Percentiles rank a stretch among this genome's conserved stretches.
phyloP scores from a whole-genome alignment of 805 yeast genomes.

The Pichia insulana region DNA sequence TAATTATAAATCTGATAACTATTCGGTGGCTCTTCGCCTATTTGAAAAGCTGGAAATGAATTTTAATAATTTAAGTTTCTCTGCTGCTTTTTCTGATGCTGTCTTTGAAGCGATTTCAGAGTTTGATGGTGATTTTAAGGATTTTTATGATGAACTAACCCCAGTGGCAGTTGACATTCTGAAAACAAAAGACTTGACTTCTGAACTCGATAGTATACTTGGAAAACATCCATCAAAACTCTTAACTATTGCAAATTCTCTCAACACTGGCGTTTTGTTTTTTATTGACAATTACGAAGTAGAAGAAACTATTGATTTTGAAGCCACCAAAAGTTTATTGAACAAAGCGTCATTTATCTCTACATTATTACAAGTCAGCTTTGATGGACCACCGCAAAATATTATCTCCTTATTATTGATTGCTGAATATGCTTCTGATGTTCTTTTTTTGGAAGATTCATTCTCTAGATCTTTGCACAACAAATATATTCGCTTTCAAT shows the following conservation, averaged over 20 bases:
- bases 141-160: constrained; percentile 11
- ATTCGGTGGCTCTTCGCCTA: constrained; percentile 4
- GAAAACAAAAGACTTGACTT: constrained; percentile 2
- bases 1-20: neutral
- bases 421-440: constrained; percentile 26
- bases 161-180: constrained; percentile 1
- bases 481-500: constrained; percentile 10
- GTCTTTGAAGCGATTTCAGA: too few relatives aligned
- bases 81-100: too few relatives aligned
- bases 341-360: constrained; percentile 7
- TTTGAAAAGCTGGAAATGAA: constrained; percentile 16
- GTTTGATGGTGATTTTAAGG: constrained; percentile 9
- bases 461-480: constrained; percentile 5
- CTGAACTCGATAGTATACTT: constrained; percentile 1
- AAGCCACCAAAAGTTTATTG: neutral
- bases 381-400: constrained; percentile 14
- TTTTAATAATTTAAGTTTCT: too few relatives aligned
- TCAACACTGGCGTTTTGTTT: constrained; percentile 16
- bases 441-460: constrained; percentile 4
- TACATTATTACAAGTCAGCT: neutral
- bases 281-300: constrained; percentile 8
- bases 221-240: constrained; percentile 10
- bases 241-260: constrained; percentile 18
- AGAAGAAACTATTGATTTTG: neutral
- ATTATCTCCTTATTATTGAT: constrained; percentile 30